A percentile compares a stretch with the other conserved stretches of the same genome.
phyloP scores from a whole-genome alignment of 768 basidiomycete genomes.

The Mrakia frigida region DNA sequence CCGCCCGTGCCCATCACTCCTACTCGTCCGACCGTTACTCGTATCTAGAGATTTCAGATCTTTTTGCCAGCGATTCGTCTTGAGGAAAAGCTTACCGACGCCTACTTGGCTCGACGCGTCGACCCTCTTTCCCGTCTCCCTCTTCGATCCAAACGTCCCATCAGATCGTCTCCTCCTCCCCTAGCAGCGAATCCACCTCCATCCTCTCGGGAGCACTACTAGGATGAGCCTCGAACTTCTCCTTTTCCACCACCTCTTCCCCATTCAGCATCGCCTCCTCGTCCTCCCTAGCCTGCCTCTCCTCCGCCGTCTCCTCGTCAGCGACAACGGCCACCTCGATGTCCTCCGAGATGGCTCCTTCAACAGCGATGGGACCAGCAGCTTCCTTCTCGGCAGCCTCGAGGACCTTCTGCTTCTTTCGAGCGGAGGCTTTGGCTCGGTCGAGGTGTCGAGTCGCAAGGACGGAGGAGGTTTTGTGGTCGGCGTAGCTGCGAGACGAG shows the following conservation, averaged over 20 bases:
- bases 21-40: too few relatives aligned
- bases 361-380: background rate
- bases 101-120: too few relatives aligned
- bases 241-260: background rate
- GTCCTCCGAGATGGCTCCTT: background rate
- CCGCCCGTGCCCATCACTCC: too few relatives aligned
- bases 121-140: too few relatives aligned
- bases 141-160: too few relatives aligned
- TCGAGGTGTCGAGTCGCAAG: slow-evolving; percentile 23
- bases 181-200: slow-evolving; percentile 10
- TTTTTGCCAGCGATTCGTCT: too few relatives aligned
- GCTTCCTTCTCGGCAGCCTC: slow-evolving; percentile 5
- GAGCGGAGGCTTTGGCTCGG: slow-evolving; percentile 14
- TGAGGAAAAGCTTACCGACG: too few relatives aligned
- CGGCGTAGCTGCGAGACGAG: slow-evolving; percentile 10
- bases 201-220: slow-evolving; percentile 11
- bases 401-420: slow-evolving; percentile 26
- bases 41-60: too few relatives aligned
- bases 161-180: background rate
- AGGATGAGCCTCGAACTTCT: background rate
- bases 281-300: background rate
- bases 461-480: slow-evolving; percentile 27
- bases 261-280: slow-evolving; percentile 9
- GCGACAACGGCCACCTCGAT: background rate
- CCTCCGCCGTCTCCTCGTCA: background rate